Evolutionary conservation across 2,329 filamentous ascomycete genomes (phyloP), one percentile per base, ranked within the genome.

Genomic region (Diaporthe longicolla): DNA sequence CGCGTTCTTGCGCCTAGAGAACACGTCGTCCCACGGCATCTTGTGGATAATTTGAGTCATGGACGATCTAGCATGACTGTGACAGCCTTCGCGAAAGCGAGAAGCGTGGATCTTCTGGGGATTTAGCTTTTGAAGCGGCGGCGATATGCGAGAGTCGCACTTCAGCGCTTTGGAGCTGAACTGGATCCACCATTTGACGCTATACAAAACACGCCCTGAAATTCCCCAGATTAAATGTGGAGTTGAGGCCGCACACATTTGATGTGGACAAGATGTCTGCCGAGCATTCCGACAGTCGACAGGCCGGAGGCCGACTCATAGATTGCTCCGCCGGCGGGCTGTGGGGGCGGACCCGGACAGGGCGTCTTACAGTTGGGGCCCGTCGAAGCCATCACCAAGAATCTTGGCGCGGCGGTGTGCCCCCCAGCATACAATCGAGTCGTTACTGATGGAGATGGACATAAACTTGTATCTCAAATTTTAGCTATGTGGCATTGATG

Each of bases 21-120:
- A 21, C 32, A 45, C 43, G 10, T 48, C 26, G 40, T 50, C 19
- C 11, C 48, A 19, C 11, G 35, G 43, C 61, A 65, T 32, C 11
- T 32, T 19, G 43, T 35, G 29, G 21, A 66, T 35, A n/a, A 50
- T 35, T 35, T 24, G 61, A 66, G 61, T 66, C 61, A 66, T n/a
- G 32, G 26, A 66, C 21, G 19, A 35, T 24, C 61, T 37, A 15
- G 61, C 45, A 19, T 37, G 61, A 66, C 29, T 5, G 29, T 35
- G 26, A 66, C 40, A 21, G 2, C 19, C 11, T 13, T 35, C 29
- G 9, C 43, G 37, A 48, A n/a, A 37, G 61, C 35, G 61, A 35
- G 26, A 37, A 48, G 17, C 29, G 21, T 66, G 61, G 43, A 52
- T 24, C 19, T 52, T 29, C 26, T 66, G 29, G 21, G 11, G 10